Conservation (phyloP, 2,329 filamentous ascomycete genomes). For the Lizonia empirigonia region DNA sequence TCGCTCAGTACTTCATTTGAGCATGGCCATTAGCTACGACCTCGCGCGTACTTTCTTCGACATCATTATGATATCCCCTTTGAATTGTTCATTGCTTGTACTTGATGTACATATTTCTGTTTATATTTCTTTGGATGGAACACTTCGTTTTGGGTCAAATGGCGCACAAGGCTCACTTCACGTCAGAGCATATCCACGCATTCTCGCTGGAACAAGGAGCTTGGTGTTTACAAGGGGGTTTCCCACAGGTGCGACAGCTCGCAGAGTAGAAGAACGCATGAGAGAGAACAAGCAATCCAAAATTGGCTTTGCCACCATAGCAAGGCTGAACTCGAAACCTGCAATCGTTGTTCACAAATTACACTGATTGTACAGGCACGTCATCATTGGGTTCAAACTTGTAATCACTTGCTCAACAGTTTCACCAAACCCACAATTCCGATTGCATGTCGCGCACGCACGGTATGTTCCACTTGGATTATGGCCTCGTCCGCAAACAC, state of each 20-base stretch:
- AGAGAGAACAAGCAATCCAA: constrained; percentile 6
- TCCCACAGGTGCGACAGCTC: constrained; percentile 4
- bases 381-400: constrained; percentile 7
- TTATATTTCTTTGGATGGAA: constrained; percentile 11
- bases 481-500: not conserved
- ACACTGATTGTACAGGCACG: constrained; percentile 6
- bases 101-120: constrained; percentile 26
- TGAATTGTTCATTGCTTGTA: constrained; percentile 19
- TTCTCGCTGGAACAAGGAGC: constrained; percentile 12
- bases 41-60: constrained; percentile 5
- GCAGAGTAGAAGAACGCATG: constrained; percentile 6
- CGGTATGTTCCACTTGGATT: constrained; percentile 3
- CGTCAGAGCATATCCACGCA: constrained; percentile 16
- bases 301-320: constrained; percentile 4
- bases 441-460: constrained; percentile 7
- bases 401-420: constrained; percentile 10
- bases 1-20: constrained; percentile 8
- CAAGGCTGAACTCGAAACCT: constrained; percentile 3
- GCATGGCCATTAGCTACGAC: constrained; percentile 6
- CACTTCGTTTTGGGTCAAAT: not conserved
- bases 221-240: constrained; percentile 10
- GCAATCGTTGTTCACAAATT: not conserved
- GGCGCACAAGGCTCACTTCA: constrained; percentile 16
- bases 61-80: constrained; percentile 24
- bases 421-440: constrained; percentile 8